A percentile compares a stretch with the other conserved stretches of the same genome.
Evolutionary conservation across 306 rosid genomes (phyloP).

Genomic region (Vigna radiata): DNA sequence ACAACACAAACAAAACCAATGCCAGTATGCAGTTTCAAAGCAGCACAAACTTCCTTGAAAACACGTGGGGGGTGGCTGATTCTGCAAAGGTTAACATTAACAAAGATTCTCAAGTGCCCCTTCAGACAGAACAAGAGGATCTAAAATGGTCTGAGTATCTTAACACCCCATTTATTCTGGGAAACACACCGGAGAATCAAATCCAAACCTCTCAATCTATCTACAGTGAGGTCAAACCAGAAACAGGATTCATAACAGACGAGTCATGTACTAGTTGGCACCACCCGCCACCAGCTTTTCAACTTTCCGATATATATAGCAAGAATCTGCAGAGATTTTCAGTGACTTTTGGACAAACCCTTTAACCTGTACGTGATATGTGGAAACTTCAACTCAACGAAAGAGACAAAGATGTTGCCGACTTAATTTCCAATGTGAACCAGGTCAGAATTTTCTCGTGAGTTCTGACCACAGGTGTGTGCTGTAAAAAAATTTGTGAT

Average conservation of each 20-base stretch:
- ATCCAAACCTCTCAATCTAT: slow-evolving; percentile 58
- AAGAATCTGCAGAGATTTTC: slow-evolving; percentile 91
- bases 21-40: slow-evolving; percentile 50
- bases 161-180: slow-evolving; percentile 62
- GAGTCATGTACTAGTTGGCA: slow-evolving; percentile 56
- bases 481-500: slow-evolving; percentile 54
- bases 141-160: slow-evolving; percentile 86
- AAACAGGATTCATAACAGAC: slow-evolving; percentile 56
- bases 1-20: slow-evolving; percentile 44
- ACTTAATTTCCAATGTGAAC: slow-evolving; percentile 47
- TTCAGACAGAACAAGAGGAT: slow-evolving; percentile 63
- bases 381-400: slow-evolving; percentile 41
- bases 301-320: slow-evolving; percentile 64
- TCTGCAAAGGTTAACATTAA: slow-evolving; percentile 47
- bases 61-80: slow-evolving; percentile 59
- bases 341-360: slow-evolving; percentile 87
- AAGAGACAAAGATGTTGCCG: slow-evolving; percentile 45
- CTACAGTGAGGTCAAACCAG: slow-evolving; percentile 68
- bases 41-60: slow-evolving; percentile 49
- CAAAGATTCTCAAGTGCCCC: slow-evolving; percentile 35
- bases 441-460: slow-evolving; percentile 52
- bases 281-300: slow-evolving; percentile 52
- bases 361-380: slow-evolving; percentile 52
- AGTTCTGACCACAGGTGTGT: slow-evolving; percentile 69
- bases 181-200: slow-evolving; percentile 54